Evolutionary conservation across 129 eudicot genomes (phyloP), one percentile per base, ranked within the genome.

Genomic region (Saussurea involucrata): DNA sequence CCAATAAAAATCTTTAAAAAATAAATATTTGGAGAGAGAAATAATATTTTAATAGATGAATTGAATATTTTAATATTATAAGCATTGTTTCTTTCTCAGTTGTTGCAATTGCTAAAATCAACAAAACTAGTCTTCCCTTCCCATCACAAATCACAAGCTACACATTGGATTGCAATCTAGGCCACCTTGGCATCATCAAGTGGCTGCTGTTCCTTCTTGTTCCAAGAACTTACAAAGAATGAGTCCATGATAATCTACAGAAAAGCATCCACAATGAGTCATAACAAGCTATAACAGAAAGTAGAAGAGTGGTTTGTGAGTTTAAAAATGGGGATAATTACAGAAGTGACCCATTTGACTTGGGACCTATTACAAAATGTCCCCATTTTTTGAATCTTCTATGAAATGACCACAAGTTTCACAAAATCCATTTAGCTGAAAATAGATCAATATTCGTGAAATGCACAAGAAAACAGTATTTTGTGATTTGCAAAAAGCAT

Each of bases 201-300:
- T 32, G 80, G 71, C n/a, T 76, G 71, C n/a, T 76, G 81, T 76
- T 87, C 78, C 76, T 83, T 85, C 71, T 80, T 84, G 78, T 76
- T 84, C 93, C 92, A 86, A 72, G 76, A 82, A 61, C 87, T 87
- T 60, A 94, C 92, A 33, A 94, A 72, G 74, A 94, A 86, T n/a
- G 97, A 91, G 84, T 94, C 98, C 57, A 91, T 71, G 81, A 94
- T 86, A 76, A 93, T 91, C 98, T 93, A 79, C 86, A 90, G 12
- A 33, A 49, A 36, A 68, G 34, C 69, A 68, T 24, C 28, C 42
- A 55, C 69, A 33, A 49, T 65, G 8, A 66, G 32, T 24, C 32
- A 32, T 21, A 57, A 17, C 69, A 22, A 24, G 33, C 70, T 33
- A 22, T 34, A 74, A 66, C 25, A 75, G 21, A 15, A 49, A 49